A percentile compares a stretch with the other conserved stretches of the same genome.
These are phyloP conservation scores for Tylopilus subfusipes DNA, from an alignment of 768 basidiomycete species.

Conservation along the genomic window DNA sequence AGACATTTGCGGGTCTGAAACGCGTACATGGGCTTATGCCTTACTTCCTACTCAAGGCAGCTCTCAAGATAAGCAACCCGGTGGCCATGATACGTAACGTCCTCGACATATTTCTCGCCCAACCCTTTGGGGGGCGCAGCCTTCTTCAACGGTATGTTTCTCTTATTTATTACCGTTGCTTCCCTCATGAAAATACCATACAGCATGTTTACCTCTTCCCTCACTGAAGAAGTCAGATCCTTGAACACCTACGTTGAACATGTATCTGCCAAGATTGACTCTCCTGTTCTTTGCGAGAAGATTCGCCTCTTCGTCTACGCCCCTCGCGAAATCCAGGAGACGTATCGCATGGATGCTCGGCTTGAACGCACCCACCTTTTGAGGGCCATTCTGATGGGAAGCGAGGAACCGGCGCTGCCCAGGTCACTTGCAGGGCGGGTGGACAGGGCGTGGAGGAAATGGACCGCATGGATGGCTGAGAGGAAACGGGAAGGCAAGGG, in stretches of 20 bases:
- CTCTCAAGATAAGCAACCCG: constrained; percentile 91
- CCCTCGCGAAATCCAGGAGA: constrained; percentile 80
- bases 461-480: constrained; percentile 65
- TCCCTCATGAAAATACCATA: constrained; percentile 4
- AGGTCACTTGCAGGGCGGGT: constrained; percentile 80
- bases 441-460: constrained; percentile 72
- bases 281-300: constrained; percentile 85
- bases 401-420: constrained; percentile 69
- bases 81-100: constrained; percentile 92
- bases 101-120: constrained; percentile 92
- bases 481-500: constrained; percentile 45
- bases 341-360: constrained; percentile 75
- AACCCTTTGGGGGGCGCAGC: constrained; percentile 93
- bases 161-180: not conserved
- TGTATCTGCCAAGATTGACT: constrained; percentile 86
- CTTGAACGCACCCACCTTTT: constrained; percentile 72
- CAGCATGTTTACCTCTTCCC: constrained; percentile 93
- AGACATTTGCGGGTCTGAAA: constrained; percentile 83
- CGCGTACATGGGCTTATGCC: constrained; percentile 96
- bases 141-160: constrained; percentile 74
- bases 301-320: constrained; percentile 83
- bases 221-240: constrained; percentile 83
- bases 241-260: constrained; percentile 85
- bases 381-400: constrained; percentile 73
- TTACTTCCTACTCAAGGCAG: constrained; percentile 92